Evolutionary conservation across 1,284 basidiomycete genomes (phyloP).

Genomic region (Ganoderma leucocontextum): DNA sequence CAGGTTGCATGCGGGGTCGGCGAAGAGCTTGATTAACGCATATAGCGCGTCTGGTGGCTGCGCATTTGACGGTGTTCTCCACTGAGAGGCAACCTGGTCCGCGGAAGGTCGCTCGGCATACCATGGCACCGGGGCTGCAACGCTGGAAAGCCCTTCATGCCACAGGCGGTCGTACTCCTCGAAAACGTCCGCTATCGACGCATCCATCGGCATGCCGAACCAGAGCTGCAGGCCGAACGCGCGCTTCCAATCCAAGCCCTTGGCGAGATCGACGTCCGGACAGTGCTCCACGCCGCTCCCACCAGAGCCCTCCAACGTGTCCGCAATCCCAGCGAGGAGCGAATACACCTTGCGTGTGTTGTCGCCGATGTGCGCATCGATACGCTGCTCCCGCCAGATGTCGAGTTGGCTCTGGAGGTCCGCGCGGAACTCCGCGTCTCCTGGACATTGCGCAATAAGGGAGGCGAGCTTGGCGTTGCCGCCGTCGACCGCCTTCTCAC

Average conservation of each 20-base stretch:
- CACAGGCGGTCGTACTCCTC: conserved; percentile 69
- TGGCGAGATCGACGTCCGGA: conserved; percentile 75
- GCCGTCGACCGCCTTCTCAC: conserved; percentile 77
- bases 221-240: conserved; percentile 92
- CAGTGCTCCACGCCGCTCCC: conserved; percentile 65
- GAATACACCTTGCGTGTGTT: conserved; percentile 87
- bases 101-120: conserved; percentile 55
- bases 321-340: conserved; percentile 83
- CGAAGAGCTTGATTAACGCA: conserved; percentile 84
- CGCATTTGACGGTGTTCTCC: conserved; percentile 49
- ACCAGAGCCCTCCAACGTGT: conserved; percentile 67
- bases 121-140: conserved; percentile 77
- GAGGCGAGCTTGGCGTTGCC: conserved; percentile 90
- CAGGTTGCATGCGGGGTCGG: conserved; percentile 70
- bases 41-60: conserved; percentile 77
- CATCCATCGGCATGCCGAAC: conserved; percentile 84
- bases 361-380: conserved; percentile 76
- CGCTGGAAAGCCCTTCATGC: conserved; percentile 49
- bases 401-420: conserved; percentile 84
- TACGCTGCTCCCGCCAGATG: conserved; percentile 85
- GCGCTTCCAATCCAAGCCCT: conserved; percentile 94
- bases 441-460: conserved; percentile 89
- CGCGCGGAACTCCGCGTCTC: conserved; percentile 79
- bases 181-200: conserved; percentile 77
- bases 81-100: conserved; percentile 38